Base-by-base conservation (phyloP, 768 basidiomycete genomes). In the Solioccasus polychromus region DNA sequence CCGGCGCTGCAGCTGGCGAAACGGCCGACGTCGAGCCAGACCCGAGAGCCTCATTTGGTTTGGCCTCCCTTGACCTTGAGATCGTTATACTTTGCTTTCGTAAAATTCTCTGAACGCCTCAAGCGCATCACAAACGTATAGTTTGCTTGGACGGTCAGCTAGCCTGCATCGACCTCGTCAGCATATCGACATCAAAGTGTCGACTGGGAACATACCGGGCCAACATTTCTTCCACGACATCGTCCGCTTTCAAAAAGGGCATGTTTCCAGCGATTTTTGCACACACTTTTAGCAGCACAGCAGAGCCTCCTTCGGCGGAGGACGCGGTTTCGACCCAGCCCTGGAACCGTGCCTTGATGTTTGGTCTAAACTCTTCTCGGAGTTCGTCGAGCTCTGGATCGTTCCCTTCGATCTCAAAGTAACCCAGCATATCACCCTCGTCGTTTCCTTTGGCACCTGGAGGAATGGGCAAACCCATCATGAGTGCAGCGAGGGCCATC, bases 401-500 rank as follows among this genome's bases (percentile, higher is more conserved):
- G 10, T 66, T 59, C 10, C 70, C 68, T 25, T 79, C 76, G 20
- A 79, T 39, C 40, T 82, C 80, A 12, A 80, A 62, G 51, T 73
- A 77, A 9, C 71, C 72, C 7, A 79, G 48, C 29, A 76, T 60
- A 45, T 84, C 82, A 8, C 66, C 55, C 1, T 67, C 75, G 10
- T 77, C 74, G 3, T 35, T 62, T 48, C 57, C 70, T 35, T 66
- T 70, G 24, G 64, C 61, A 0, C 68, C 68, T 0, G 67, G 68
- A 3, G 69, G 63, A 9, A 74, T 42, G 2, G 76, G 74, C 18
- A 79, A 44, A 1, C 78, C 78, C 59, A 82, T 78, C 72, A 85
- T 76, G 73, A 83, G 75, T 14, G 82, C 81, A 0, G 83, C 81
- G 42, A 85, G 74, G 3, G 80, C 74, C 71, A 83, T 72, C 2